A percentile compares a stretch with the other conserved stretches of the same genome.
Evolutionary conservation across 2,329 filamentous ascomycete species (phyloP).

Genomic region (Penicillium capsulatum): DNA sequence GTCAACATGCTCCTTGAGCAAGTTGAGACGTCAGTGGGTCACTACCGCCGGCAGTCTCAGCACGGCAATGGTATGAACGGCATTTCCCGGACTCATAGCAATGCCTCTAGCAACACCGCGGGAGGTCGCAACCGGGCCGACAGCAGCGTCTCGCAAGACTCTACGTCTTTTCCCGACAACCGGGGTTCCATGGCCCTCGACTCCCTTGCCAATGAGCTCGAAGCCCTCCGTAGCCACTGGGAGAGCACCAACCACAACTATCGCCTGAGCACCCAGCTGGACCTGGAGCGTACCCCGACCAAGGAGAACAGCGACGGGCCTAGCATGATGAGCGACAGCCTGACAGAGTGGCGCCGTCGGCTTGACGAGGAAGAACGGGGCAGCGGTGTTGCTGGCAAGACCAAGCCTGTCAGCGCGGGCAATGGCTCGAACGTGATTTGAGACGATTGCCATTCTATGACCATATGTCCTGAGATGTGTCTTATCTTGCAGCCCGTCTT

Average conservation of each 20-base stretch:
- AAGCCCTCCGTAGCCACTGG: slow-evolving; percentile 87
- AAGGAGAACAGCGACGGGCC: slow-evolving; percentile 40
- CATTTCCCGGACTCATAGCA: slow-evolving; percentile 52
- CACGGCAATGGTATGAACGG: slow-evolving; percentile 37
- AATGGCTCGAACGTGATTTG: slow-evolving; percentile 35
- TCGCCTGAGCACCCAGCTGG: slow-evolving; percentile 81
- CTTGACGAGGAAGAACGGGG: slow-evolving; percentile 60
- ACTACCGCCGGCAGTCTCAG: slow-evolving; percentile 75
- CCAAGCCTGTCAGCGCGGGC: slow-evolving; percentile 22
- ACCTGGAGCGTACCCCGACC: slow-evolving; percentile 64
- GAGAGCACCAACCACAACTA: slow-evolving; percentile 95
- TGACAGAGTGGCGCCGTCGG: slow-evolving; percentile 76
- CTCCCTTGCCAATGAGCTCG: slow-evolving; percentile 85
- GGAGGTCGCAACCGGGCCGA: slow-evolving; percentile 38
- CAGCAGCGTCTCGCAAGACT: slow-evolving; percentile 43
- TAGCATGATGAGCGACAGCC: slow-evolving; percentile 59
- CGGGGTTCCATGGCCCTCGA: slow-evolving; percentile 73
- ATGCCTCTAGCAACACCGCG: slow-evolving; percentile 49
- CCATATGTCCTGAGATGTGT: slow-evolving; percentile 26
- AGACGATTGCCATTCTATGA: slow-evolving; percentile 17
- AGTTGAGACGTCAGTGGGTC: slow-evolving; percentile 88
- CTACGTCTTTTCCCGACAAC: slow-evolving; percentile 45
- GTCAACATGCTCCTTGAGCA: slow-evolving; percentile 91
- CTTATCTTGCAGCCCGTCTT: slow-evolving; percentile 16
- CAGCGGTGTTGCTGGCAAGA: slow-evolving; percentile 27